phyloP scores from a whole-genome alignment of 2,329 filamentous ascomycete genomes.

The Epicoccum sorghinum region DNA sequence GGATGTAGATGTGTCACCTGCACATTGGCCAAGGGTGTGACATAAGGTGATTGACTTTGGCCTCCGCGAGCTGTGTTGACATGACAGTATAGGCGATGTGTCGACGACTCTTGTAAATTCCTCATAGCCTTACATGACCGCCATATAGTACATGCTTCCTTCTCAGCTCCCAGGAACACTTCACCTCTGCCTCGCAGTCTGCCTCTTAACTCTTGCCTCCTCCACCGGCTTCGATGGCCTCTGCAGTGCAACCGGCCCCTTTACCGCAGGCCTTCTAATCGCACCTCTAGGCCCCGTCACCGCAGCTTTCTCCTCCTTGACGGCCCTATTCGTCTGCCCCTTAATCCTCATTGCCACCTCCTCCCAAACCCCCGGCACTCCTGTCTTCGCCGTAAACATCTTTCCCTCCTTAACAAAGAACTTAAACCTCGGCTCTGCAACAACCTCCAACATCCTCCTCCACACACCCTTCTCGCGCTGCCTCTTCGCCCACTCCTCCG shows the following conservation, averaged over 20 bases:
- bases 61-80: too few species aligned
- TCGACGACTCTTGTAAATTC: too few species aligned
- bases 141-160: background rate
- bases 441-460: conserved; percentile 27
- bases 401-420: conserved; percentile 46
- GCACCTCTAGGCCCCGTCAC: background rate
- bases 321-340: conserved; percentile 27
- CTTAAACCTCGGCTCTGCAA: conserved; percentile 41
- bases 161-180: too few species aligned
- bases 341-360: conserved; percentile 39
- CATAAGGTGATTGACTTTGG: too few species aligned
- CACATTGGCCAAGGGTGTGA: too few species aligned
- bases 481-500: conserved; percentile 22
- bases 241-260: conserved; percentile 6
- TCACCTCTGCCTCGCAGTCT: conserved; percentile 22
- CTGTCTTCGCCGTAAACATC: conserved; percentile 37
- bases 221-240: conserved; percentile 6
- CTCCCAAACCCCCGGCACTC: conserved; percentile 46
- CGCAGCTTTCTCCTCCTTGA: background rate
- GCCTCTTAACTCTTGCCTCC: conserved; percentile 31
- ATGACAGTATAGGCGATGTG: too few species aligned
- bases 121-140: background rate
- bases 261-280: conserved; percentile 7
- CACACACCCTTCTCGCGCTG: conserved; percentile 28
- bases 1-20: too few species aligned